These are phyloP conservation scores for Acacia acuminata DNA, from an alignment of 306 rosid genomes.

Conservation along the genomic window DNA sequence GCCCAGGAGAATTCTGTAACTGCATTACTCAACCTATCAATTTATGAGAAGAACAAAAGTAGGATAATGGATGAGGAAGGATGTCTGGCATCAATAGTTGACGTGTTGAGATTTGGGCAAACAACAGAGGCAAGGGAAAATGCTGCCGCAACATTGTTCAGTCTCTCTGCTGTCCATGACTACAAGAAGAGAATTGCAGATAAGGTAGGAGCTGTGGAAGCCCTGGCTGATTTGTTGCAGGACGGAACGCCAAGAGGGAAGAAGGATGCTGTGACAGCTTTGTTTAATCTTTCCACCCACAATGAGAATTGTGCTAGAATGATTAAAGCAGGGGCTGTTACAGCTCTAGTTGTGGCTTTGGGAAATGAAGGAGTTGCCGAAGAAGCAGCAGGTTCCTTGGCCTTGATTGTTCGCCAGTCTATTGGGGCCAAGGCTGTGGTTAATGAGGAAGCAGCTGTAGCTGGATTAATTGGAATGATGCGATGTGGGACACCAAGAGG, in stretches of 20 bases:
- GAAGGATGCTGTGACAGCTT: constrained; percentile 87
- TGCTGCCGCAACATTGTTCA: constrained; percentile 88
- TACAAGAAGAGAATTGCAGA: constrained; percentile 79
- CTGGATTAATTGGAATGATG: constrained; percentile 72
- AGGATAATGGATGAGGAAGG: constrained; percentile 76
- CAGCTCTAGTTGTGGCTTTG: constrained; percentile 67
- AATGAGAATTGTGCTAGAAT: constrained; percentile 62
- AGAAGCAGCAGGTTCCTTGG: constrained; percentile 87
- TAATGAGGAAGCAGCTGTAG: constrained; percentile 64
- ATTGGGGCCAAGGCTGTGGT: constrained; percentile 69
- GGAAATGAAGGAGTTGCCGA: constrained; percentile 74
- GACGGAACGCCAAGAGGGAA: constrained; percentile 79
- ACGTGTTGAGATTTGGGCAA: constrained; percentile 70
- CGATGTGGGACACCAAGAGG: constrained; percentile 80
- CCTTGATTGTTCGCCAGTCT: constrained; percentile 75
- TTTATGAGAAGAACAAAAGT: constrained; percentile 74
- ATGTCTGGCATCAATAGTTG: constrained; percentile 65
- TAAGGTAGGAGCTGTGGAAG: constrained; percentile 72
- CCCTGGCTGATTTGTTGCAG: constrained; percentile 64
- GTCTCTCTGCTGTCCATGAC: constrained; percentile 84
- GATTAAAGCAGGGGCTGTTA: constrained; percentile 71
- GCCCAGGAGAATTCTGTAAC: constrained; percentile 91
- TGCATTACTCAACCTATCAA: constrained; percentile 82
- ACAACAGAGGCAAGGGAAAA: constrained; percentile 85
- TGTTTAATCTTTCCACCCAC: constrained; percentile 81